Base-by-base conservation (phyloP, 345 rosid genomes). In the Cardiospermum halicacabum region DNA sequence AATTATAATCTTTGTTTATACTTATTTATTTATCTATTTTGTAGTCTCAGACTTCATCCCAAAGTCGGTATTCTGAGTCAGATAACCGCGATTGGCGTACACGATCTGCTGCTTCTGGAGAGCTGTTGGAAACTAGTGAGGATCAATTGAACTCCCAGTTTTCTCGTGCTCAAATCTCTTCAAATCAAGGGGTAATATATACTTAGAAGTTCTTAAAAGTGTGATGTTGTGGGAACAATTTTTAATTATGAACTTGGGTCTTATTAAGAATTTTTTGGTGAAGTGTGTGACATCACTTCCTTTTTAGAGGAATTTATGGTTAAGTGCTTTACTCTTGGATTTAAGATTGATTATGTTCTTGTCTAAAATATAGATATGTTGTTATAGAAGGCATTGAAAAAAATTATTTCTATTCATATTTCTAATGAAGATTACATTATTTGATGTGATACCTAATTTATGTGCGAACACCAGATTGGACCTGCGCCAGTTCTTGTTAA, bases 11-110 rank as follows among this genome's bases (percentile, higher is more conserved):
- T 16, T 62, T 48, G 24, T 40, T 6, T 43, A 16, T 47, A 18
- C 24, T 59, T 12, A 39, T 40, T 62, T 3, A 3, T 27, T 56
- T 58, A n/a, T 34, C 11, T 25, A 34, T 55, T 60, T 19, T 53
- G 28, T 75, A 77, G 84, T 57, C 43, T 32, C 82, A 65, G 58
- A 60, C 40, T 69, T 82, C 73, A 67, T 16, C 77, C 39, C 90
- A 68, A 75, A 65, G 42, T 58, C 81, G 78, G 43, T 80, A 81
- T 69, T 76, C 81, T 42, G 87, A 89, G 76, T 80, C 80, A 58
- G 97, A 91, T 75, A 75, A 78, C 68, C 94, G 90, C 30, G 92
- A 89, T 60, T 91, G 97, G 97, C 90, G 84, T 68, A 74, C 75
- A 62, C 88, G 86, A 56, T 64, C 79, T 56, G 58, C 77, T 64